Evolutionary conservation across 768 basidiomycete genomes (phyloP).

Genomic region (Chalciporus chontae): DNA sequence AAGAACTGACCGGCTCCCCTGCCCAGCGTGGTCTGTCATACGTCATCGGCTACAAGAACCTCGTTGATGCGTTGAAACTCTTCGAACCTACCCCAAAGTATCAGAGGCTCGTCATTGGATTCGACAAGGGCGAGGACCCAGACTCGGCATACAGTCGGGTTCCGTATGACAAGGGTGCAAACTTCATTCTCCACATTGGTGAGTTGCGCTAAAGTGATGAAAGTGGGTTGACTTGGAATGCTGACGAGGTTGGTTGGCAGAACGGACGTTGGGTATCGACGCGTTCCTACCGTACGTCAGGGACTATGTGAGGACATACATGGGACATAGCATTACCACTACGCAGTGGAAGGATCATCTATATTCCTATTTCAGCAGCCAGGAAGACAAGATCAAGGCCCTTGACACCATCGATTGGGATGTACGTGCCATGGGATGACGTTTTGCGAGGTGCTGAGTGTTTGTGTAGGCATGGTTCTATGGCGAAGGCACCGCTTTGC

Average conservation of each 20-base stretch:
- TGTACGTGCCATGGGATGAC: slow-evolving; percentile 31
- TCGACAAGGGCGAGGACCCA: slow-evolving; percentile 68
- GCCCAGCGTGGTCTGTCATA: slow-evolving; percentile 79
- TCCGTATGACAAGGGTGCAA: slow-evolving; percentile 90
- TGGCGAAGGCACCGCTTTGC: slow-evolving; percentile 50
- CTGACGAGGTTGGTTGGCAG: slow-evolving; percentile 21
- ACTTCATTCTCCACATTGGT: slow-evolving; percentile 84
- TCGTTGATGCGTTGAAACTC: slow-evolving; percentile 66
- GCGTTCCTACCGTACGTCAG: slow-evolving; percentile 54
- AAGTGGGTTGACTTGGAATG: too few relatives aligned
- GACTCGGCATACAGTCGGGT: slow-evolving; percentile 73
- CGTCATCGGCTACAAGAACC: slow-evolving; percentile 67
- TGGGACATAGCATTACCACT: slow-evolving; percentile 54
- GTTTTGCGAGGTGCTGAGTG: neutral
- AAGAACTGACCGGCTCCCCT: slow-evolving; percentile 63
- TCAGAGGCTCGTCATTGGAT: slow-evolving; percentile 76
- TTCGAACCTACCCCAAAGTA: slow-evolving; percentile 62
- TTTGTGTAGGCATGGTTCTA: slow-evolving; percentile 49
- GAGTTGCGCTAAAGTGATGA: slow-evolving; percentile 7
- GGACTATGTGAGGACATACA: slow-evolving; percentile 54
- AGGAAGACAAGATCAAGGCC: slow-evolving; percentile 42
- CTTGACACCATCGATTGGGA: slow-evolving; percentile 57
- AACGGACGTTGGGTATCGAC: slow-evolving; percentile 51
- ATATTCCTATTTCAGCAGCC: slow-evolving; percentile 45
- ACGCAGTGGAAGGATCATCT: slow-evolving; percentile 57